These are phyloP conservation scores for Alternaria sp. DNA, from an alignment of 2,329 filamentous ascomycete species.

Conservation along the genomic window DNA sequence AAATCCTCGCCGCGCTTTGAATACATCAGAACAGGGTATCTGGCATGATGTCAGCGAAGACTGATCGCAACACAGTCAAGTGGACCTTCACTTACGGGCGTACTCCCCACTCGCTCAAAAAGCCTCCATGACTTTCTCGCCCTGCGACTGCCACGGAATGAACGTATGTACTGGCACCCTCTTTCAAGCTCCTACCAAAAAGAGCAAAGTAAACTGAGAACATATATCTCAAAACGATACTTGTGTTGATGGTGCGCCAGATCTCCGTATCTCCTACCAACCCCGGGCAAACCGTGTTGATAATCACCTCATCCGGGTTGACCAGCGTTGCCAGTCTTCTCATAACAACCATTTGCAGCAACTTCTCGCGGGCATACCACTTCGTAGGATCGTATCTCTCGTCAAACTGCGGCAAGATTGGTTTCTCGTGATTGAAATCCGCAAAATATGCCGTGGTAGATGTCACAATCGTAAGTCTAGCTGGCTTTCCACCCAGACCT, in stretches of 20 bases:
- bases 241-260: slow-evolving; percentile 4
- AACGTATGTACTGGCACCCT: slow-evolving; percentile 59
- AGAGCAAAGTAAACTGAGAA: slow-evolving; percentile 38
- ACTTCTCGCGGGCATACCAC: slow-evolving; percentile 30
- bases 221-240: not conserved
- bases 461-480: slow-evolving; percentile 7
- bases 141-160: slow-evolving; percentile 59
- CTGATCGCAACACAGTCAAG: no score
- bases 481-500: not conserved
- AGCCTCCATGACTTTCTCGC: slow-evolving; percentile 61
- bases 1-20: not conserved
- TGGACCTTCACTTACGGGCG: slow-evolving; percentile 50
- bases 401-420: slow-evolving; percentile 10
- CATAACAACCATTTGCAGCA: slow-evolving; percentile 28
- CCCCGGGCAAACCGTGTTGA: slow-evolving; percentile 61
- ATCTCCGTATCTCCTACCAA: slow-evolving; percentile 2
- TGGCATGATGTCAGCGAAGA: not conserved
- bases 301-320: slow-evolving; percentile 33
- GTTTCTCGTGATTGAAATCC: not conserved
- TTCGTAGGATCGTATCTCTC: slow-evolving; percentile 16
- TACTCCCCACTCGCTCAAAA: slow-evolving; percentile 59
- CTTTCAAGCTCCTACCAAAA: slow-evolving; percentile 42
- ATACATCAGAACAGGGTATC: slow-evolving; percentile 5
- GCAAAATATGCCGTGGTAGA: slow-evolving; percentile 9
- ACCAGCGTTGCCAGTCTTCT: slow-evolving; percentile 25